A percentile compares a stretch with the other conserved stretches of the same genome.
phyloP scores from a whole-genome alignment of 305 asterid species.

The Fraxinus baroniana region DNA sequence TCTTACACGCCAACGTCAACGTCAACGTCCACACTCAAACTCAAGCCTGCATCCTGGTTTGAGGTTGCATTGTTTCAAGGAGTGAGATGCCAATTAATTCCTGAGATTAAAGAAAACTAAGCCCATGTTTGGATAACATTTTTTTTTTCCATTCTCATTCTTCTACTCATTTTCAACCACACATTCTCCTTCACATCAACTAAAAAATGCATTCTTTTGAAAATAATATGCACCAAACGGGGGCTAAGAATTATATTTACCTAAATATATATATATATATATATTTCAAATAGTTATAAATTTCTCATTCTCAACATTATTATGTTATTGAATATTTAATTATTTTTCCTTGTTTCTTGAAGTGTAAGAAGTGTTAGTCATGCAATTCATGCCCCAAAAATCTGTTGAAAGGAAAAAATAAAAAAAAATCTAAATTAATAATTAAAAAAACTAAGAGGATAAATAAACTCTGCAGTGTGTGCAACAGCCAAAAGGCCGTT shows the following conservation, averaged over 20 bases:
- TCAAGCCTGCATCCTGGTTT: neutral
- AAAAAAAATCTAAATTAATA: neutral
- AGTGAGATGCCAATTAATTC: too few species aligned
- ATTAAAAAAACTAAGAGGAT: neutral
- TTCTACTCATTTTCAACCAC: too few species aligned
- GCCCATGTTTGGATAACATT: too few species aligned
- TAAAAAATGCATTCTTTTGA: too few species aligned
- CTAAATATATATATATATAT: too few species aligned
- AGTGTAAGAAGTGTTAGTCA: neutral
- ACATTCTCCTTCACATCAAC: too few species aligned
- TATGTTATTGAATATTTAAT: neutral
- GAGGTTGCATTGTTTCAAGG: too few species aligned
- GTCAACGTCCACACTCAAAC: too few species aligned
- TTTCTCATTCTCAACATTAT: neutral
- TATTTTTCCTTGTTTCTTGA: neutral
- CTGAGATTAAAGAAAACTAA: neutral
- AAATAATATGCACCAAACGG: too few species aligned
- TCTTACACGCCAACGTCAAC: too few species aligned
- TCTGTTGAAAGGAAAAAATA: neutral
- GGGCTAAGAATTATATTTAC: too few species aligned
- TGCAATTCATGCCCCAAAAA: neutral
- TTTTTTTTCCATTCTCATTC: too few species aligned
- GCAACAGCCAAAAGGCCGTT: constrained; percentile 26
- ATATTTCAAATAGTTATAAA: neutral
- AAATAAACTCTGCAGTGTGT: constrained; percentile 19